Evolutionary conservation across 352 stramenopile species (phyloP).

Genomic region (Aphanomyces invadans): DNA sequence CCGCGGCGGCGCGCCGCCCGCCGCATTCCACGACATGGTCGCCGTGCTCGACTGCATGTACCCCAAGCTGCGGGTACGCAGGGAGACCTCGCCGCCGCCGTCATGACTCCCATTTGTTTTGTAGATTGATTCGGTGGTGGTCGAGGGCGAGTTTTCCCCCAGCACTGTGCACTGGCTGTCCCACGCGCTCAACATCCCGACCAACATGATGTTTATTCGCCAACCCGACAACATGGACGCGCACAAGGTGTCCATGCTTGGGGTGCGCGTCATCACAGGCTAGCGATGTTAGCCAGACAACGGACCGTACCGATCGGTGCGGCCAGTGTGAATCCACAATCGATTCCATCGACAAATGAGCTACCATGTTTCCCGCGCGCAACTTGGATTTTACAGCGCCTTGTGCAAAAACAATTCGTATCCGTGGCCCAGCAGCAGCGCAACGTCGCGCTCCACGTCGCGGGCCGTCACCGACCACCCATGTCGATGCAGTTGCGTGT

Average conservation of each 20-base stretch:
- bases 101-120: constrained; percentile 37
- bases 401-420: constrained; percentile 93
- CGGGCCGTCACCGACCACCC: constrained; percentile 80
- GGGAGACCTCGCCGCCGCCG: neutral
- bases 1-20: constrained; percentile 27
- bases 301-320: too few relatives aligned
- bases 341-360: too few relatives aligned
- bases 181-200: constrained; percentile 48
- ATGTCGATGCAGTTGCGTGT: constrained; percentile 71
- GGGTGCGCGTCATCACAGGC: constrained; percentile 71
- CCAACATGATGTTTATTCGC: constrained; percentile 88
- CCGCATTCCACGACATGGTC: constrained; percentile 53
- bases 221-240: constrained; percentile 65
- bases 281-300: too few relatives aligned
- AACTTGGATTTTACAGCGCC: too few relatives aligned
- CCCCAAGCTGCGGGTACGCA: constrained; percentile 49
- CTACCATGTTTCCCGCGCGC: too few relatives aligned
- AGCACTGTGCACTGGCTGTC: constrained; percentile 68
- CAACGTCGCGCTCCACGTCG: constrained; percentile 82
- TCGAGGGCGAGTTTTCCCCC: constrained; percentile 48
- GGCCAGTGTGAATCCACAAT: too few relatives aligned
- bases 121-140: constrained; percentile 63
- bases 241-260: constrained; percentile 60
- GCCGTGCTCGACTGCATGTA: constrained; percentile 78
- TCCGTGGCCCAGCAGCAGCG: constrained; percentile 73